Evolutionary conservation across 208 protist species (phyloP).

Genomic region (Phytomonas serpens): DNA sequence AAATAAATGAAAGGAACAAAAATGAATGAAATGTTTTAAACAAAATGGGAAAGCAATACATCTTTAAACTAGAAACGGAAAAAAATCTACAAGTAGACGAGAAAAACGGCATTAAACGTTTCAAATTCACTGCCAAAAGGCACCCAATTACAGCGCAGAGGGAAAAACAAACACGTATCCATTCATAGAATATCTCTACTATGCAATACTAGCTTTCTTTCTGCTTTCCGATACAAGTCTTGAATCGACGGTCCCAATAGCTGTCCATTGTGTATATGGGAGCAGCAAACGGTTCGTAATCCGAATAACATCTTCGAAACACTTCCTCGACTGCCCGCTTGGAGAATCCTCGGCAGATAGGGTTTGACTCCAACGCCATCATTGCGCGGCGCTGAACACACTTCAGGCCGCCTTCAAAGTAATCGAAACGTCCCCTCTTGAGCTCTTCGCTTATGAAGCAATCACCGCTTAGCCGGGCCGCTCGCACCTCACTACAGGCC

Average conservation of each 20-base stretch:
- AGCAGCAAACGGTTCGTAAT: slow-evolving; percentile 84
- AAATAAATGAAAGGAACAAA: background rate
- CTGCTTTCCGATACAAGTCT: slow-evolving; percentile 13
- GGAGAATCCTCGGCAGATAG: slow-evolving; percentile 74
- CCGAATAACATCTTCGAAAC: slow-evolving; percentile 75
- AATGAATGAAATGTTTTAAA: slow-evolving; percentile 12
- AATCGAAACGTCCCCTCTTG: slow-evolving; percentile 54
- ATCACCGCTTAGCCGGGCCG: slow-evolving; percentile 91
- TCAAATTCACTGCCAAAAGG: background rate
- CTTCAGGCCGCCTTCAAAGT: slow-evolving; percentile 54
- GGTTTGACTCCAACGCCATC: slow-evolving; percentile 81
- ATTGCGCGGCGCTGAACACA: slow-evolving; percentile 86
- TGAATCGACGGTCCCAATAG: slow-evolving; percentile 58
- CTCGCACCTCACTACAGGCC: slow-evolving; percentile 93
- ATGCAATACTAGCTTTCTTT: background rate
- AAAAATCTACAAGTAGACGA: background rate
- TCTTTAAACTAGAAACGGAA: slow-evolving; percentile 3
- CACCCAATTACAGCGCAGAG: background rate
- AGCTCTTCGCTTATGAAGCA: slow-evolving; percentile 74
- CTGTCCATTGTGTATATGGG: slow-evolving; percentile 78
- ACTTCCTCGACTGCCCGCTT: slow-evolving; percentile 72
- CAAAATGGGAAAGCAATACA: background rate
- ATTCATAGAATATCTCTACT: background rate
- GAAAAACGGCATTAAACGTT: background rate
- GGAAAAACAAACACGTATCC: background rate